Evolutionary conservation across 2,329 filamentous ascomycete genomes (phyloP), one percentile per base, ranked within the genome.

Genomic region (Colletotrichum higginsianum): DNA sequence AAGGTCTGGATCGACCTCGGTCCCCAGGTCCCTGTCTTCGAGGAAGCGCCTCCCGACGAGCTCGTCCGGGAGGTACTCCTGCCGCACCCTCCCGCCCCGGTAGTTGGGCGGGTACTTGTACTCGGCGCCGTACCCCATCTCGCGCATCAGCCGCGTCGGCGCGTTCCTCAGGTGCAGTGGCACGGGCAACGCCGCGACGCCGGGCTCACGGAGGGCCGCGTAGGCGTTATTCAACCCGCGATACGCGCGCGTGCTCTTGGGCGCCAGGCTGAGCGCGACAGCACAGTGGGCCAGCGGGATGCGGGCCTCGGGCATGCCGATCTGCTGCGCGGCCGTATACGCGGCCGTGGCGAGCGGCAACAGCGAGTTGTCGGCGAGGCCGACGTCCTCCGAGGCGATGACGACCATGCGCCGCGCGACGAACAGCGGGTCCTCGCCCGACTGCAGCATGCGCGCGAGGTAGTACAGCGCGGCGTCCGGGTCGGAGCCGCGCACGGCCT

Each of bases 71-170:
- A 99, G 82, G 81, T 98, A 99, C 30, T 95, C 93, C 83, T 99
- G 96, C 74, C 86, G 88, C 0, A 98, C 96, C 75, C 85, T 89
- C 0, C 96, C 96, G 72, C 95, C 90, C 61, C 89, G 83, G 78
- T 96, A 99, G 76, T 97, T 94, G 0, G 96, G 96, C 75, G 97
- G 97, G 79, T 99, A 98, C 82, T 98, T 98, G 82, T 99, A 99
- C 79, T 95, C 93, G 61, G 91, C 92, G 0, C 95, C 95, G 78
- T 95, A 97, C 0, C 94, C 96, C 75, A 98, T 84, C 75, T 98
- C 96, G 77, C 95, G 93, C 96, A 99, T 97, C 75, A 98, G 80
- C 75, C 92, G 89, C 1, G 96, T 98, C 0, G 96, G 96, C 11
- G 96, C 96, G 81, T 98, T 98, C 70, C 96, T 86, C 70, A 99